Conservation (phyloP, 2,329 filamentous ascomycete genomes). For the Botrytis hyacinthi region DNA sequence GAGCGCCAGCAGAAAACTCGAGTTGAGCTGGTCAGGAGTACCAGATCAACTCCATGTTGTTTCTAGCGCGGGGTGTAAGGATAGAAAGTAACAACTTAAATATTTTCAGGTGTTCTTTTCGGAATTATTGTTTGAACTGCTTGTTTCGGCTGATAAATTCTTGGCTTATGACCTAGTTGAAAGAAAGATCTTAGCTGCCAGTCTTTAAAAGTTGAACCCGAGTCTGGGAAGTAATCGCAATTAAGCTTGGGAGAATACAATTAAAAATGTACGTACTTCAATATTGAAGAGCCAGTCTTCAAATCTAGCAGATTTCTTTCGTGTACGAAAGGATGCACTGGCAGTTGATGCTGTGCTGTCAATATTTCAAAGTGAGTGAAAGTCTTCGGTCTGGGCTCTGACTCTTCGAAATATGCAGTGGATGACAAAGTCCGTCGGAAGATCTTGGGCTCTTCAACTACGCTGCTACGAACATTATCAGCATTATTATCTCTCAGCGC, state of each 20-base stretch:
- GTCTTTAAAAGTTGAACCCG: too few relatives aligned
- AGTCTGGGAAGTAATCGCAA: too few relatives aligned
- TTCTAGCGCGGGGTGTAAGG: not conserved
- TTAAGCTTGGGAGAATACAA: not conserved
- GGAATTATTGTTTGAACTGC: not conserved
- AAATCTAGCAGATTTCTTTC: not conserved
- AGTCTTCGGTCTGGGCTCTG: not conserved
- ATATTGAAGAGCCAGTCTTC: too few relatives aligned
- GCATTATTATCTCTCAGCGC: accelerated
- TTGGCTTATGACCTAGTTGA: too few relatives aligned
- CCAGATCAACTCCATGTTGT: not conserved
- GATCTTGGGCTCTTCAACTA: too few relatives aligned
- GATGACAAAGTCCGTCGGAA: not conserved
- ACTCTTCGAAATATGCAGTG: not conserved
- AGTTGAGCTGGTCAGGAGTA: not conserved
- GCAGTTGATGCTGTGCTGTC: accelerated
- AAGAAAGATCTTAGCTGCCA: not conserved
- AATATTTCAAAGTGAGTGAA: accelerated
- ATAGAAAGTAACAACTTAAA: not conserved
- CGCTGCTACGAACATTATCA: not conserved
- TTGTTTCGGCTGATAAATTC: not conserved
- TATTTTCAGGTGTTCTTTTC: not conserved
- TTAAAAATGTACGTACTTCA: not conserved
- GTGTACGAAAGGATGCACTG: not conserved
- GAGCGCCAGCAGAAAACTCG: not conserved